A percentile compares a stretch with the other conserved stretches of the same genome.
These are phyloP conservation scores for Penicillium simplicissimum DNA, from an alignment of 495 filamentous ascomycete species.

Conservation along the genomic window DNA sequence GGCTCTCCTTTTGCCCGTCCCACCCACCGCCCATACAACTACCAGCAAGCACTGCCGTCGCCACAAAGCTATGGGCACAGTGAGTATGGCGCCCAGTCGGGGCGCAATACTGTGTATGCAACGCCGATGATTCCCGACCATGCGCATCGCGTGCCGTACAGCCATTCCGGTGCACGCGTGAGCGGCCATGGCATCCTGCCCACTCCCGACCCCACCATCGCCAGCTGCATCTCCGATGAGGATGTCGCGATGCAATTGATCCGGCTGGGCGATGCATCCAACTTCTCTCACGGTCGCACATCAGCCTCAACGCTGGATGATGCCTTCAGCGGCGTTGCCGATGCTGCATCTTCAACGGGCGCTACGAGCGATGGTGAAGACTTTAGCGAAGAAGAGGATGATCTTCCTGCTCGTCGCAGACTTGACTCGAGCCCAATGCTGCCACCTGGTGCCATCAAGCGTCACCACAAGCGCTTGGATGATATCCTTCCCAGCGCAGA, in stretches of 20 bases:
- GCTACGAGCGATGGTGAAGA: conserved; percentile 79
- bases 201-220: conserved; percentile 91
- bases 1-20: conserved; percentile 69
- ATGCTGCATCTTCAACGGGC: conserved; percentile 79
- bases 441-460: conserved; percentile 52
- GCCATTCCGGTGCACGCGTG: conserved; percentile 41
- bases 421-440: conserved; percentile 58
- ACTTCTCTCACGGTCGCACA: conserved; percentile 83
- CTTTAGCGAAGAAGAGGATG: conserved; percentile 69
- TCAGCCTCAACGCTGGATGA: conserved; percentile 95
- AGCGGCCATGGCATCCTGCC: conserved; percentile 66
- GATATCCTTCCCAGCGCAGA: conserved; percentile 67
- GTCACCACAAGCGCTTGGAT: conserved; percentile 57
- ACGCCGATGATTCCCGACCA: conserved; percentile 59
- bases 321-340: conserved; percentile 83
- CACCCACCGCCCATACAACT: conserved; percentile 71
- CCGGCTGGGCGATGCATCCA: conserved; percentile 87
- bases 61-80: conserved; percentile 70
- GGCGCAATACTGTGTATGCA: conserved; percentile 47
- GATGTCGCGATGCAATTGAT: conserved; percentile 97
- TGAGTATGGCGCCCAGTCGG: conserved; percentile 47
- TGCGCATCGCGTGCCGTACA: conserved; percentile 60
- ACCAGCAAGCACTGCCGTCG: conserved; percentile 71
- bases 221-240: conserved; percentile 94
- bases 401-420: conserved; percentile 61